Percentiles rank a stretch among this genome's conserved stretches.
Evolutionary conservation across 1,284 basidiomycete species (phyloP).

Genomic region (Cryptococcus wingfieldii): DNA sequence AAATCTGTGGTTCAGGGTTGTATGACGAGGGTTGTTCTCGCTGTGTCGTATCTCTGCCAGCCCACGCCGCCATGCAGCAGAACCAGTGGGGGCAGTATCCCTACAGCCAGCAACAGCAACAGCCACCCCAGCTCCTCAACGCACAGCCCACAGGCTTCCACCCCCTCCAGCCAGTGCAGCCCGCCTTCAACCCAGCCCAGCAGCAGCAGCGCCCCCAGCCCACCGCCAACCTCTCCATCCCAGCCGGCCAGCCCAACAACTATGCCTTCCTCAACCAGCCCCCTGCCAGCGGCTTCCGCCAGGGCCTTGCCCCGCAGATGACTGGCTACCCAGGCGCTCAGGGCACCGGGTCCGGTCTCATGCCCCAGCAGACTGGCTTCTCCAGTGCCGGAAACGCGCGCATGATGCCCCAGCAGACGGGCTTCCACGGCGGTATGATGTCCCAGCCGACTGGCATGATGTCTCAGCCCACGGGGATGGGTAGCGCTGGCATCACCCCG

Average conservation of each 20-base stretch:
- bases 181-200: constrained; percentile 38
- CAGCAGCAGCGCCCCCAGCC: constrained; percentile 24
- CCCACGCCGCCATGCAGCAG: constrained; percentile 22
- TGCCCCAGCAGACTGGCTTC: constrained; percentile 53
- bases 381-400: constrained; percentile 32
- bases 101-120: constrained; percentile 19
- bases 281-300: constrained; percentile 28
- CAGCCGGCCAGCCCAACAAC: constrained; percentile 15
- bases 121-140: constrained; percentile 20
- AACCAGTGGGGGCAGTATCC: constrained; percentile 25
- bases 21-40: background rate
- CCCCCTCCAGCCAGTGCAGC: constrained; percentile 55
- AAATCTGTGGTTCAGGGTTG: too few relatives aligned
- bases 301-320: constrained; percentile 36
- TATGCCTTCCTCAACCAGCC: constrained; percentile 48
- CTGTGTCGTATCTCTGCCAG: background rate
- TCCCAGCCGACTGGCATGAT: constrained; percentile 37
- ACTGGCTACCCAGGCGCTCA: constrained; percentile 28
- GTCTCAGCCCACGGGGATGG: constrained; percentile 32
- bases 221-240: constrained; percentile 5
- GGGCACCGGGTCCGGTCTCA: constrained; percentile 36
- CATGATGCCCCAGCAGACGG: constrained; percentile 46
- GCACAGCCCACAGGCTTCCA: constrained; percentile 37
- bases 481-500: constrained; percentile 21
- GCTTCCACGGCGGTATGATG: constrained; percentile 50